These are phyloP conservation scores for Gaultheria prostrata DNA, from an alignment of 148 eudicot species.

Conservation along the genomic window DNA sequence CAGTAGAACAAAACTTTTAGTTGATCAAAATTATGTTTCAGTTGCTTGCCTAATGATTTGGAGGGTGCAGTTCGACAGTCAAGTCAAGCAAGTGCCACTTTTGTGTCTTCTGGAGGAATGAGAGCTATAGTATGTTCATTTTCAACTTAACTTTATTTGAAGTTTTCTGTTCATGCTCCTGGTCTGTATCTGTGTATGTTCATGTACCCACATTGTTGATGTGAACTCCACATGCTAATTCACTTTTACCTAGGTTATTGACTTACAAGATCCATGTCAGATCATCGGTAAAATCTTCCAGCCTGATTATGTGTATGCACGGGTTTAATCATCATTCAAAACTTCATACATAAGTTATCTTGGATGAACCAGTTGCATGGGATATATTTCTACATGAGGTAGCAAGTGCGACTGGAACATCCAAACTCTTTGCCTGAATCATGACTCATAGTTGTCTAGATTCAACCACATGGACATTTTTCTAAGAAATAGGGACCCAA, in stretches of 20 bases:
- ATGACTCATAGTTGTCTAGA: not conserved
- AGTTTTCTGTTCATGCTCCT: not conserved
- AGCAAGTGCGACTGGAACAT: slow-evolving; percentile 6
- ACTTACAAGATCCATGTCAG: not conserved
- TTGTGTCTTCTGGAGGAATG: slow-evolving; percentile 82
- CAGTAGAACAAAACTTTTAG: not conserved
- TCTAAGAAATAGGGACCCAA: not conserved
- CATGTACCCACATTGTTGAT: not conserved
- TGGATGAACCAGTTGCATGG: not conserved
- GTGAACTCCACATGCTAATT: not conserved
- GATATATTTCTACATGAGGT: not conserved
- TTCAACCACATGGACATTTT: not conserved
- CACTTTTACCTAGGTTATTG: not conserved
- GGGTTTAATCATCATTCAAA: not conserved
- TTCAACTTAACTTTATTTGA: not conserved
- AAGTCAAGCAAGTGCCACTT: slow-evolving; percentile 72
- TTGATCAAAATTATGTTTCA: slow-evolving; percentile 32
- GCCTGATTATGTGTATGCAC: not conserved
- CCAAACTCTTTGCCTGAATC: not conserved
- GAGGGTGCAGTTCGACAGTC: slow-evolving; percentile 98
- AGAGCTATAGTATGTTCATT: slow-evolving; percentile 83
- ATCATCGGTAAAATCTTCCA: not conserved
- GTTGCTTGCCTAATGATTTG: slow-evolving; percentile 92
- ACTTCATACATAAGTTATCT: not conserved
- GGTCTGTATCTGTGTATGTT: not conserved